A percentile compares a stretch with the other conserved stretches of the same genome.
Evolutionary conservation across 805 yeast genomes (phyloP).

Genomic region (Yamadazyma takamatsuzukensis): DNA sequence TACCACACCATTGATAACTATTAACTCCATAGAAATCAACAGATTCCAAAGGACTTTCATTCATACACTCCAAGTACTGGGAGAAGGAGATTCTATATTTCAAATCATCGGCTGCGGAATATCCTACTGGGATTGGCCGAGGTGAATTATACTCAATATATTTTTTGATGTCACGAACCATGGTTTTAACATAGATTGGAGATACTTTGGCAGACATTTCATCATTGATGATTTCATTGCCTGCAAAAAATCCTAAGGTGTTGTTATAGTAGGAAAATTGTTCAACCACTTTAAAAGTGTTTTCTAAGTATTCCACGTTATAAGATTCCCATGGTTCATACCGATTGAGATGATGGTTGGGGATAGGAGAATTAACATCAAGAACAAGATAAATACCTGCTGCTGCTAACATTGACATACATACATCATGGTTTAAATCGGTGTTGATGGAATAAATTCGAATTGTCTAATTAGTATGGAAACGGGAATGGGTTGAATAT

Average conservation of each 20-base stretch:
- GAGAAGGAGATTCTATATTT: constrained; percentile 72
- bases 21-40: constrained; percentile 83
- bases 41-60: constrained; percentile 45
- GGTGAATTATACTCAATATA: constrained; percentile 58
- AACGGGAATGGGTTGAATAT: constrained; percentile 4
- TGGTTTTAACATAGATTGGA: constrained; percentile 73
- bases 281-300: constrained; percentile 73
- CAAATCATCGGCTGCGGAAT: constrained; percentile 94
- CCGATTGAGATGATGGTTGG: constrained; percentile 75
- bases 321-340: constrained; percentile 94
- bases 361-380: constrained; percentile 87
- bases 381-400: constrained; percentile 91
- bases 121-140: constrained; percentile 83
- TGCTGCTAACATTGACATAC: constrained; percentile 87
- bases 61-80: constrained; percentile 73
- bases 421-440: constrained; percentile 73
- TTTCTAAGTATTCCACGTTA: constrained; percentile 63
- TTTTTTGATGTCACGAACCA: constrained; percentile 75
- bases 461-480: constrained; percentile 46
- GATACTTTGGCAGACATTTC: constrained; percentile 57
- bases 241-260: constrained; percentile 88
- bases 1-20: constrained; percentile 85
- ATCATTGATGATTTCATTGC: constrained; percentile 88
- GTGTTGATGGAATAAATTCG: constrained; percentile 88
- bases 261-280: constrained; percentile 83